Evolutionary conservation across 768 basidiomycete species (phyloP).

Genomic region (Mycena indigotica): DNA sequence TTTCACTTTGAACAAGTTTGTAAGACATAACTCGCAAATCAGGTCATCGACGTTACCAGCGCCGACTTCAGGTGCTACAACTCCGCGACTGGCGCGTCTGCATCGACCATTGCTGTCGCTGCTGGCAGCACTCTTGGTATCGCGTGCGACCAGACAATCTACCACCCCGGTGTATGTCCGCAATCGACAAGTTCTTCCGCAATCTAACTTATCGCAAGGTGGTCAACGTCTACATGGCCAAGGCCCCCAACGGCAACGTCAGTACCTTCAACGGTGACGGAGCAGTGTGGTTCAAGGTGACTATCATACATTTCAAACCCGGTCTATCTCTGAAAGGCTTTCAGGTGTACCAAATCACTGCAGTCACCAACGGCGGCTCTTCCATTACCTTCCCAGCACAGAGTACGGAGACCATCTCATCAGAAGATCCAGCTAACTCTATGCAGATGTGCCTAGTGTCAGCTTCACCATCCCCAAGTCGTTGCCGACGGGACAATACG

Average conservation of each 20-base stretch:
- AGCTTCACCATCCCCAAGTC: slow-evolving; percentile 41
- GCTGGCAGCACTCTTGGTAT: slow-evolving; percentile 50
- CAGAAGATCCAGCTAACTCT: not conserved
- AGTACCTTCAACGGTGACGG: slow-evolving; percentile 45
- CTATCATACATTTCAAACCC: slow-evolving; percentile 11
- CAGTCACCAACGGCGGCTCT: slow-evolving; percentile 48
- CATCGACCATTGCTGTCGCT: slow-evolving; percentile 45
- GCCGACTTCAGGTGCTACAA: slow-evolving; percentile 53
- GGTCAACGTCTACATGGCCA: slow-evolving; percentile 47
- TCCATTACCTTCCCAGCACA: slow-evolving; percentile 50
- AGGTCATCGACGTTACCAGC: slow-evolving; percentile 51
- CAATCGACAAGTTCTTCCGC: not conserved
- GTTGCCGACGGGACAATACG: slow-evolving; percentile 43
- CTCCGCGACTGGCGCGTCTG: slow-evolving; percentile 40
- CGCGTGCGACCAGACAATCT: slow-evolving; percentile 43
- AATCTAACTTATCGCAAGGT: slow-evolving; percentile 23
- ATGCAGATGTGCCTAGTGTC: slow-evolving; percentile 29
- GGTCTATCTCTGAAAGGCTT: not conserved
- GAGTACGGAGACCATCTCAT: slow-evolving; percentile 26
- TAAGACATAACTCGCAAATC: not conserved
- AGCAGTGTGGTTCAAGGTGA: slow-evolving; percentile 49
- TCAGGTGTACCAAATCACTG: slow-evolving; percentile 45
- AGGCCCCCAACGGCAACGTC: slow-evolving; percentile 43
- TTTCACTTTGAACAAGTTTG: not conserved
- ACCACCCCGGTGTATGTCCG: slow-evolving; percentile 47